Conservation (phyloP, 108 stramenopile genomes). For the Nannochloropsis granulata region DNA sequence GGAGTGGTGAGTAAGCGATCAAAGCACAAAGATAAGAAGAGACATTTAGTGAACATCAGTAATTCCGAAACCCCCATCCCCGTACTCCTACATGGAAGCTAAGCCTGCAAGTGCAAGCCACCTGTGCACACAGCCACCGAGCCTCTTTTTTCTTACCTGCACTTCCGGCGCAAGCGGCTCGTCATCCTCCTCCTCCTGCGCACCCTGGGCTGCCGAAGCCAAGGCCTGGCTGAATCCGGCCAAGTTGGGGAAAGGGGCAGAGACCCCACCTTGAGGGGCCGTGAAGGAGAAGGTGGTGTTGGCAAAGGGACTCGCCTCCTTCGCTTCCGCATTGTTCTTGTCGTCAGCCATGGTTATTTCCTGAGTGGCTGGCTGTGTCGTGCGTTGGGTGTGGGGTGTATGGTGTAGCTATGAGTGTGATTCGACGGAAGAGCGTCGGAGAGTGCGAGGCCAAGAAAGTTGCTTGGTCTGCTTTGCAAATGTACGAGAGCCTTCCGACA, state of each 20-base stretch:
- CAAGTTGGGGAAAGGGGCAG: background rate
- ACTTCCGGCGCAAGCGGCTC: background rate
- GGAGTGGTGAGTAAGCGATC: too few relatives aligned
- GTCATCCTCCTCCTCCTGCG: background rate
- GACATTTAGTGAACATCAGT: background rate
- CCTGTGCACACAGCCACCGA: too few relatives aligned
- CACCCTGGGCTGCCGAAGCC: background rate
- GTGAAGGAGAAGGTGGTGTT: background rate
- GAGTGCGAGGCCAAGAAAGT: too few relatives aligned
- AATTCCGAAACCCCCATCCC: too few relatives aligned
- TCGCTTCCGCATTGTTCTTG: background rate
- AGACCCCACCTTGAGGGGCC: background rate
- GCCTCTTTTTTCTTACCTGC: background rate
- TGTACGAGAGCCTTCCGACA: too few relatives aligned
- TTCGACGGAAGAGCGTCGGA: too few relatives aligned
- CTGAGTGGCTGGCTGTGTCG: background rate
- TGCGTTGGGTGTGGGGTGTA: background rate
- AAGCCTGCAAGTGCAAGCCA: too few relatives aligned
- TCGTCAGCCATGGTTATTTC: background rate
- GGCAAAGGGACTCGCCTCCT: background rate
- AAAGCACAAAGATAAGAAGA: background rate
- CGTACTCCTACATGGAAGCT: too few relatives aligned
- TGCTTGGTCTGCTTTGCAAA: too few relatives aligned
- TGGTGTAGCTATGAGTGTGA: too few relatives aligned
- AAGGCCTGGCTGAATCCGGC: background rate